Conservation (phyloP, 805 yeast species). For the Pichia membranifaciens region DNA sequence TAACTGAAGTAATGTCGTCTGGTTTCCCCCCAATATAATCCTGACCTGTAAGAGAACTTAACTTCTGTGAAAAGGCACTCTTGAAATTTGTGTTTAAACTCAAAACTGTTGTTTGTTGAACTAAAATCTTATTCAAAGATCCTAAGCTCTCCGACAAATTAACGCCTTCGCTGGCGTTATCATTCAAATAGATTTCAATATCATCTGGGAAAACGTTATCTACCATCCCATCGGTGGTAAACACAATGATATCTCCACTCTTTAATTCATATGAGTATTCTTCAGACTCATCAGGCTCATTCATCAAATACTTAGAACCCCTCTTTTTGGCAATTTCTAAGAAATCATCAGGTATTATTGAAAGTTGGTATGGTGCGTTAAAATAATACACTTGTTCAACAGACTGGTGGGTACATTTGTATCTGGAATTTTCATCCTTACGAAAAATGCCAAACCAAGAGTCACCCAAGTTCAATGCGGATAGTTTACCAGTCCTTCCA, state of each 20-base stretch:
- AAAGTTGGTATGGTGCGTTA: conserved; percentile 88
- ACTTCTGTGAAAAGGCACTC: conserved; percentile 80
- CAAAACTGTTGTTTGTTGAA: conserved; percentile 57
- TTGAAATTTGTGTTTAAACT: conserved; percentile 71
- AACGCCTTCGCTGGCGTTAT: conserved; percentile 32
- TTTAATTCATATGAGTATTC: conserved; percentile 57
- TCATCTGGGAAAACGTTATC: conserved; percentile 77
- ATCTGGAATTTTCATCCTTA: conserved; percentile 20
- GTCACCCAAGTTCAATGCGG: conserved; percentile 83
- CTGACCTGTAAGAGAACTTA: conserved; percentile 59
- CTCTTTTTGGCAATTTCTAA: conserved; percentile 45
- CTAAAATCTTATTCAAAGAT: conserved; percentile 49
- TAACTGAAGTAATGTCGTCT: conserved; percentile 84
- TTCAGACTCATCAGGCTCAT: conserved; percentile 65
- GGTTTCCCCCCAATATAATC: conserved; percentile 87
- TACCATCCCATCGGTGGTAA: conserved; percentile 91
- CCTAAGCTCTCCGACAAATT: conserved; percentile 13
- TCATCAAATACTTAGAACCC: conserved; percentile 62
- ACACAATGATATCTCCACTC: conserved; percentile 68
- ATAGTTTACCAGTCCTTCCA: conserved; percentile 44
- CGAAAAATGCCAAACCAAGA: conserved; percentile 91
- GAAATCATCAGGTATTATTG: conserved; percentile 69
- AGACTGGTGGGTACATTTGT: conserved; percentile 56
- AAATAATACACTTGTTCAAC: conserved; percentile 78
- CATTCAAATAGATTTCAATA: conserved; percentile 61